A percentile compares a stretch with the other conserved stretches of the same genome.
Conservation (phyloP, 495 filamentous ascomycete species). For the Aspergillus asperescens region DNA sequence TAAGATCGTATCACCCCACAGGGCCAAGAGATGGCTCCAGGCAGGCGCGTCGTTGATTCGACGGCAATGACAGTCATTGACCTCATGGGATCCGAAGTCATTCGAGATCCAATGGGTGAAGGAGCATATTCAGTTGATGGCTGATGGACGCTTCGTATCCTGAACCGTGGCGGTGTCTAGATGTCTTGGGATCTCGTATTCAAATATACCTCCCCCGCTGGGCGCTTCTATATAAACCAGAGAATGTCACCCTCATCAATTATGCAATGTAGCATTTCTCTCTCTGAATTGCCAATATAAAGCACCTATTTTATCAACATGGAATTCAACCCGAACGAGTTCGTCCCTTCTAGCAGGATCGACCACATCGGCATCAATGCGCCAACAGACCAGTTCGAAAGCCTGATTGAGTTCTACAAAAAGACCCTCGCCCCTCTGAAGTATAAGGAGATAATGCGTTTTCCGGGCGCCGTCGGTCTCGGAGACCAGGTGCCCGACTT, state of each 20-base stretch:
- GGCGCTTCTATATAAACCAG: background rate
- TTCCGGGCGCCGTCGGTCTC: slow-evolving; percentile 23
- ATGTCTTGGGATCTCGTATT: background rate
- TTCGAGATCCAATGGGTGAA: no score
- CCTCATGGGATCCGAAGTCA: no score
- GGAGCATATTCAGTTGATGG: no score
- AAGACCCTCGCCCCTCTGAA: slow-evolving; percentile 31
- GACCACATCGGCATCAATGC: slow-evolving; percentile 22
- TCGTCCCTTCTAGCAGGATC: slow-evolving; percentile 16
- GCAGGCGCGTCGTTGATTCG: no score
- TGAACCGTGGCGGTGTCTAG: no score
- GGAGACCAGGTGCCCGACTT: slow-evolving; percentile 35
- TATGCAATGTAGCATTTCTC: background rate
- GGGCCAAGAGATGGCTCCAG: no score
- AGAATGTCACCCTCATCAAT: background rate
- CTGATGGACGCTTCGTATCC: no score
- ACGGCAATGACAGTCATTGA: no score
- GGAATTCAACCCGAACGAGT: background rate
- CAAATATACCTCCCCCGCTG: background rate
- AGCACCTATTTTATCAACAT: background rate
- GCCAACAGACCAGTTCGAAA: slow-evolving; percentile 22
- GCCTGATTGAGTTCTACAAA: slow-evolving; percentile 38
- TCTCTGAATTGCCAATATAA: background rate
- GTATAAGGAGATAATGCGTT: slow-evolving; percentile 30
- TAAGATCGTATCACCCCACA: no score